Conservation (phyloP, 371 early-diverging fungal species). For the Capillidium rhysosporum region DNA sequence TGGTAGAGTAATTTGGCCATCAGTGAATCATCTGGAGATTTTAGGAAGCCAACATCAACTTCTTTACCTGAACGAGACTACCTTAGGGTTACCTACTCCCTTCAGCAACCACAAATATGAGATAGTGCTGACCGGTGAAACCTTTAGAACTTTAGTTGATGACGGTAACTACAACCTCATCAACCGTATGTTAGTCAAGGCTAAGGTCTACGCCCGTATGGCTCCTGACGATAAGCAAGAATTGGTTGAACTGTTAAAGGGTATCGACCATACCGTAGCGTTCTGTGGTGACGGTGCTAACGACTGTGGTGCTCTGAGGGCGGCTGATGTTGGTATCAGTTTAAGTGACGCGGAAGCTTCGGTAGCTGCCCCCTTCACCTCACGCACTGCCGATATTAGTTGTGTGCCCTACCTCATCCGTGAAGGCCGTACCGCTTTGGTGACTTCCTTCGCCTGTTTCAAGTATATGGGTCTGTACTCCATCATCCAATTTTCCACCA, state of each 20-base stretch:
- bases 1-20: not conserved
- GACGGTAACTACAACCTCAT: conserved; percentile 35
- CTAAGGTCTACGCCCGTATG: conserved; percentile 95
- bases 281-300: conserved; percentile 99
- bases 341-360: conserved; percentile 94
- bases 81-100: conserved; percentile 26
- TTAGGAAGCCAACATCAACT: not conserved
- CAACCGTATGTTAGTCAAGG: conserved; percentile 68
- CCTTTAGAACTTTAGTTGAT: conserved; percentile 88
- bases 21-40: not conserved
- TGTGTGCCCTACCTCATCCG: conserved; percentile 84
- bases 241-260: conserved; percentile 73
- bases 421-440: conserved; percentile 95
- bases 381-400: conserved; percentile 63
- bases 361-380: conserved; percentile 95
- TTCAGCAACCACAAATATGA: conserved; percentile 65
- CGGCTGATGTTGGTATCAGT: conserved; percentile 96
- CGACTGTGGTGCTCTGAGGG: conserved; percentile 97
- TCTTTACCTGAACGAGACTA: not conserved
- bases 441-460: conserved; percentile 94
- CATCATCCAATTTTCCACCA: conserved; percentile 70
- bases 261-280: conserved; percentile 75
- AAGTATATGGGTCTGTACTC: conserved; percentile 92
- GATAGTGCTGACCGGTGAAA: conserved; percentile 87
- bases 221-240: conserved; percentile 97